Evolutionary conservation across 2,329 filamentous ascomycete species (phyloP).

Genomic region (Epicoccum nigrum): DNA sequence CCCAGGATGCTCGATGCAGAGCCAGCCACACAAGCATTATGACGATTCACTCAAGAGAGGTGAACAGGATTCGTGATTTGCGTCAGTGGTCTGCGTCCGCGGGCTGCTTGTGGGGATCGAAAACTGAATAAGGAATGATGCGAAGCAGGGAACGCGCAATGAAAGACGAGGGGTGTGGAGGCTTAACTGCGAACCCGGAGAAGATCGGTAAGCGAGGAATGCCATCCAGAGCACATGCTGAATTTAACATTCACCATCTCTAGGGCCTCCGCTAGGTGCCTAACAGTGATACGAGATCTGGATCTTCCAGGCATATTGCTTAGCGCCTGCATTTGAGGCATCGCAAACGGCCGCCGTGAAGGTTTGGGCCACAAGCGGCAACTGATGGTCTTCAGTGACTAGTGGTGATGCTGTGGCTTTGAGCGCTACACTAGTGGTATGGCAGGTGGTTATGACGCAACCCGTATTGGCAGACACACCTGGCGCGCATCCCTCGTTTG

Average conservation of each 20-base stretch:
- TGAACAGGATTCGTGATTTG: slow-evolving; percentile 2
- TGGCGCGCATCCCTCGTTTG: slow-evolving; percentile 5
- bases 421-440: slow-evolving; percentile 18
- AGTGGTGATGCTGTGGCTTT: slow-evolving; percentile 22
- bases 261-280: not conserved
- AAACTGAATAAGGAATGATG: slow-evolving; percentile 10
- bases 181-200: slow-evolving; percentile 12
- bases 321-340: not conserved
- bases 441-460: slow-evolving; percentile 28
- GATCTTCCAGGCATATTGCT: not conserved
- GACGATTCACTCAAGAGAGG: not conserved
- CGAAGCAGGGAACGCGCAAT: slow-evolving; percentile 15
- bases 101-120: slow-evolving; percentile 6
- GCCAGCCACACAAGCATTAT: not conserved
- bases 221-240: slow-evolving; percentile 16
- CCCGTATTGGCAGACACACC: slow-evolving; percentile 5
- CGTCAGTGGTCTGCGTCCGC: slow-evolving; percentile 11
- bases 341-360: slow-evolving; percentile 6
- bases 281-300: not conserved
- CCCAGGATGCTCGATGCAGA: not conserved
- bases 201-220: slow-evolving; percentile 25
- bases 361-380: slow-evolving; percentile 10
- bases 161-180: not conserved
- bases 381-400: too few relatives aligned
- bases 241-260: slow-evolving; percentile 5